These are phyloP conservation scores for Suillus plorans DNA, from an alignment of 768 basidiomycete species.

Conservation along the genomic window DNA sequence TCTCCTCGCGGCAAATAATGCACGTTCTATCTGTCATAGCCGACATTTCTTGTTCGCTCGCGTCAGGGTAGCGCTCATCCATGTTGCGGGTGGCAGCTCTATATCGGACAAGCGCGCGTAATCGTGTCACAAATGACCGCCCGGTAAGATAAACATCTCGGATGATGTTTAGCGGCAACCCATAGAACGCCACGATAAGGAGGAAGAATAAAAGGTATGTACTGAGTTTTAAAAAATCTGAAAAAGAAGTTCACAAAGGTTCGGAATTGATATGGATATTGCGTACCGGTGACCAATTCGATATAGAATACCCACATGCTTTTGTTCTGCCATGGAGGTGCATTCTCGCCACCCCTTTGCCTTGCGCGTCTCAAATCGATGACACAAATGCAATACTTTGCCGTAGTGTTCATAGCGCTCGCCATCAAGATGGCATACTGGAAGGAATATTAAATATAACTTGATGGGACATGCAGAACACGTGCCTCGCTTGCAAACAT, in stretches of 20 bases:
- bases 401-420: slow-evolving; percentile 70
- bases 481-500: slow-evolving; percentile 92
- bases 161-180: slow-evolving; percentile 93
- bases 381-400: slow-evolving; percentile 80
- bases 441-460: slow-evolving; percentile 14
- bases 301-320: slow-evolving; percentile 97
- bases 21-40: slow-evolving; percentile 88
- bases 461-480: slow-evolving; percentile 10
- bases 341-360: slow-evolving; percentile 75
- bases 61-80: slow-evolving; percentile 94
- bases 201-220: slow-evolving; percentile 94
- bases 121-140: slow-evolving; percentile 84
- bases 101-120: slow-evolving; percentile 88
- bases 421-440: slow-evolving; percentile 91
- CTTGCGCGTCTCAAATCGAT: slow-evolving; percentile 82
- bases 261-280: slow-evolving; percentile 4
- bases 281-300: slow-evolving; percentile 83
- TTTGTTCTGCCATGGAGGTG: slow-evolving; percentile 96
- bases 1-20: slow-evolving; percentile 98
- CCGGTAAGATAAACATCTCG: slow-evolving; percentile 97
- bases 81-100: slow-evolving; percentile 94
- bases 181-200: slow-evolving; percentile 92
- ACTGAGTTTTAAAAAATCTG: slow-evolving; percentile 91
- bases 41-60: slow-evolving; percentile 79
- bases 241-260: slow-evolving; percentile 8